A percentile compares a stretch with the other conserved stretches of the same genome.
These are phyloP conservation scores for Craterostigma plantagineum DNA, from an alignment of 257 asterid species.

Conservation along the genomic window DNA sequence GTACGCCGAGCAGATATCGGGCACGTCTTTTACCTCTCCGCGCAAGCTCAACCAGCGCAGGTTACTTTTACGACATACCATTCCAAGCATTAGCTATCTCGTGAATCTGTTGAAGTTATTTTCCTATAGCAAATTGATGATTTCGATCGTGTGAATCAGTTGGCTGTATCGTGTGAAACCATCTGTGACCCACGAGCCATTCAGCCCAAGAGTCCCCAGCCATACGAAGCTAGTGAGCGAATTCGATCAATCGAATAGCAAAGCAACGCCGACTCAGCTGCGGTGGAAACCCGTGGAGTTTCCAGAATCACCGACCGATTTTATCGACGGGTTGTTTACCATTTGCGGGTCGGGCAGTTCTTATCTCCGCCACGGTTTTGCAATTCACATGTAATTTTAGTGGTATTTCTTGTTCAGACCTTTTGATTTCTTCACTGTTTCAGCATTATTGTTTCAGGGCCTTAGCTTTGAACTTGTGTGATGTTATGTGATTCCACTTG, in stretches of 20 bases:
- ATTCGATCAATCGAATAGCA: constrained; percentile 53
- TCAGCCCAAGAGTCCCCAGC: constrained; percentile 48
- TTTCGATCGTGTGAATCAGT: constrained; percentile 23
- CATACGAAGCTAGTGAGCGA: constrained; percentile 80
- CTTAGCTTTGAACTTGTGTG: neutral
- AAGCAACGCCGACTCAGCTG: constrained; percentile 84
- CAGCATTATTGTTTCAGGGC: neutral
- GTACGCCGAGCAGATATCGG: constrained; percentile 95
- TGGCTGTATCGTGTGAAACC: constrained; percentile 91
- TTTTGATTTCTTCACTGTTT: too few relatives aligned
- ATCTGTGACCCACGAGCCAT: constrained; percentile 94
- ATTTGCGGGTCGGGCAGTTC: constrained; percentile 98
- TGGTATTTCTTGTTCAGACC: too few relatives aligned
- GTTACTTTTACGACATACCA: constrained; percentile 15
- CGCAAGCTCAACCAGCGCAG: constrained; percentile 83
- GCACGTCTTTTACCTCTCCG: constrained; percentile 92
- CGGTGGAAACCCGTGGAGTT: constrained; percentile 77
- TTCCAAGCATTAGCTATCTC: neutral
- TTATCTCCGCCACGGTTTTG: constrained; percentile 84
- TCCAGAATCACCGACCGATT: constrained; percentile 57
- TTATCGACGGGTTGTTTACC: constrained; percentile 69
- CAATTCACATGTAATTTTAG: constrained; percentile 73
- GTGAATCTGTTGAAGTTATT: too few relatives aligned
- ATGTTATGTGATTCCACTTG: neutral
- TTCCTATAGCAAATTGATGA: too few relatives aligned